Evolutionary conservation across 2,329 filamentous ascomycete genomes (phyloP), one percentile per base, ranked within the genome.

Genomic region (Talaromyces rugulosus): DNA sequence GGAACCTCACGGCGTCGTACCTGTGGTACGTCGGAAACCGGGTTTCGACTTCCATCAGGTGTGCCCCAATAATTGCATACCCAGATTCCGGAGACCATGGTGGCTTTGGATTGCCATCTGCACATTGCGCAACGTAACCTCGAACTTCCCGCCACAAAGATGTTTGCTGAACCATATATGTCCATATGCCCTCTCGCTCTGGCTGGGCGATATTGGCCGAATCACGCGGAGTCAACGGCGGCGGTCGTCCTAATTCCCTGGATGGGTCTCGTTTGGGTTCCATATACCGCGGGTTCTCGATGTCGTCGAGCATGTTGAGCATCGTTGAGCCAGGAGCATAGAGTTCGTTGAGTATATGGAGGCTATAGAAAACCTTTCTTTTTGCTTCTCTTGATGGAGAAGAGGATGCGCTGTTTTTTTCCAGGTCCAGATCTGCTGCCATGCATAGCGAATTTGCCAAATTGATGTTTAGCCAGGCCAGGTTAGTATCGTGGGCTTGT

Each of bases 21-120:
- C 68, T 62, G 59, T 68, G 64, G 47, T 59, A 61, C 9, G 63
- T 65, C 5, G 68, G 68, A 33, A 70, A 63, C 23, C 60, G 58
- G n/a, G 65, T 67, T 57, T 70, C 68, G 14, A 69, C 56, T 14
- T 70, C 65, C 64, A 68, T 66, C 16, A 70, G 44, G 54, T 69
- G 63, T 3, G 67, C 60, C 5, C 61, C 56, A 8, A 69, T 69
- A 3, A 67, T 58, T 18, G 66, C 59, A 51, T 69, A 68, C 4
- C 62, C 63, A 9, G 68, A 70, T 50, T 68, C 65, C 30, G 63
- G 59, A 11, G 63, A 60, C 68, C 68, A 70, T 1, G 68, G 68
- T 6, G 61, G 61, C 33, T 60, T 63, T n/a, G 58, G 58, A 18
- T 56, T 60, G 14, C 59, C 57, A 56, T 64, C 58, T 12, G 64